Base-by-base conservation (phyloP, 495 filamentous ascomycete species). In the Cudoniella acicularis region DNA sequence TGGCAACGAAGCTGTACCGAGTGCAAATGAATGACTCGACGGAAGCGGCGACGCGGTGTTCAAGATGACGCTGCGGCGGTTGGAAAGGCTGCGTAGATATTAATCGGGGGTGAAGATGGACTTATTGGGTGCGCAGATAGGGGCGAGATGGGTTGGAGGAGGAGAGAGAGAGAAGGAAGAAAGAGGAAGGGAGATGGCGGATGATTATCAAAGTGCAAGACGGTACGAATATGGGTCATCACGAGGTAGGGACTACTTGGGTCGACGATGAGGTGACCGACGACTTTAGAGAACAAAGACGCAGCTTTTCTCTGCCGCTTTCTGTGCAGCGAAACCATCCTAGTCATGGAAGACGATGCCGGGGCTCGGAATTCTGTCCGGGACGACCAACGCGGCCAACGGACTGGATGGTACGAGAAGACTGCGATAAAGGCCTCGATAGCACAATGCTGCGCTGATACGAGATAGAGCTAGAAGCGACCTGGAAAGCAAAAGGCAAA, bases 21-120 rank as follows among this genome's bases (percentile, higher is more conserved):
- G 47, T 26, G 59, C 63, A 65, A 62, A 25, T 62, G 58, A 66
- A 64, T 63, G 57, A 61, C 56, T 65, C 52, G 66, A 59, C 54
- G 51, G 52, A 21, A 46, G 20, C 20, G 52, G 21, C 16, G 20
- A 27, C 24, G 21, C 24, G 47, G 27, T 23, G 54, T 11, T 48
- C 30, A 23, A 49, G 10, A 9, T 36, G 22, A 62, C 11, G 41
- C 10, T 46, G 45, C 3, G 22, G 48, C 21, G 23, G 36, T 18
- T 13, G 20, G 26, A 47, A 16, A 47, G 60, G 48, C 27, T 0
- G 46, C 36, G 49, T 41, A 17, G 27, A 17, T 50, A 42, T 53
- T 60, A 23, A 3, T 24, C 3, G 25, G 18, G 10, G n/a, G 24
- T 41, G 17, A 10, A 13, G 22, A 43, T 18, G 27, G n/a, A 45